Conservation (phyloP, 345 rosid species). For the Acer negundo region DNA sequence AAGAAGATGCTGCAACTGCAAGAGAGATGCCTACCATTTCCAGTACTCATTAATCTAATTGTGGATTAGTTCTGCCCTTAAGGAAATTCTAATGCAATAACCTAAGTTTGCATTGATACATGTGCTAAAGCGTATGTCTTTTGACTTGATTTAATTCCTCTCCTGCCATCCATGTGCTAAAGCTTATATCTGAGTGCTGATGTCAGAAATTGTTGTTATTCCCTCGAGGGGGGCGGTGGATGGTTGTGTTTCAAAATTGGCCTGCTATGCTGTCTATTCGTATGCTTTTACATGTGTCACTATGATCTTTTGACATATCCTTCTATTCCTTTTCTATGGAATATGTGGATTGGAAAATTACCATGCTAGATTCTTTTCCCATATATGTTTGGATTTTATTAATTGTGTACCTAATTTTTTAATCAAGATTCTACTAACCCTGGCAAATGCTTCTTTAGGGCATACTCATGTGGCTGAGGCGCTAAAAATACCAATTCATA, state of each 20-base stretch:
- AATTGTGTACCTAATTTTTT: background rate
- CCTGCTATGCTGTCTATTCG: background rate
- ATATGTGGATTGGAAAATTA: background rate
- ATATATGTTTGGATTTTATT: background rate
- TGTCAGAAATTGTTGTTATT: background rate
- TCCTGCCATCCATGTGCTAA: background rate
- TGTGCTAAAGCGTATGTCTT: background rate
- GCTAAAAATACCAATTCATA: slow-evolving; percentile 83
- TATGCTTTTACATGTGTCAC: background rate
- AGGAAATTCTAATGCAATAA: background rate
- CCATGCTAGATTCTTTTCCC: background rate
- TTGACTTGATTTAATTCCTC: background rate
- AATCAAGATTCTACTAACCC: slow-evolving; percentile 26
- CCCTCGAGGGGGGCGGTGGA: background rate
- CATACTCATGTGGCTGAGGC: slow-evolving; percentile 98
- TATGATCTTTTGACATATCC: background rate
- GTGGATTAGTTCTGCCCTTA: background rate
- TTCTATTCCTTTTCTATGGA: background rate
- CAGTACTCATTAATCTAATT: background rate
- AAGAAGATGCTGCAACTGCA: background rate
- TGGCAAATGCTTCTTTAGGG: slow-evolving; percentile 51
- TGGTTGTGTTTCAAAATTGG: background rate
- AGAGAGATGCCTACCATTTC: background rate
- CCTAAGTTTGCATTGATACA: background rate
- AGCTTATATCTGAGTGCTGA: background rate